Evolutionary conservation across 2,329 filamentous ascomycete species (phyloP).

Genomic region (Scedosporium aurantiacum): DNA sequence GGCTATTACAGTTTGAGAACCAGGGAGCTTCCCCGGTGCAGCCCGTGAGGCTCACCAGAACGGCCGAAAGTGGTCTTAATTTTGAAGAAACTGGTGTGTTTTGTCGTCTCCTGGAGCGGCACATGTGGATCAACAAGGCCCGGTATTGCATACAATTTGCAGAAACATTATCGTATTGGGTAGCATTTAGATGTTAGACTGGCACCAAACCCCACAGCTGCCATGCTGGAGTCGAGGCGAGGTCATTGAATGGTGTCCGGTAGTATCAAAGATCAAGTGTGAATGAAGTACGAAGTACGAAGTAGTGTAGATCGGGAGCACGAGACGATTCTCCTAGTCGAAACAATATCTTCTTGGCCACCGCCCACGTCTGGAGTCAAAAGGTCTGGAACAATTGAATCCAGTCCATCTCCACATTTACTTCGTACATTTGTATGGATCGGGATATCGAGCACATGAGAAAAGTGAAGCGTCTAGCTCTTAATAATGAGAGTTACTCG

Average conservation of each 20-base stretch:
- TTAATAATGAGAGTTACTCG: background rate
- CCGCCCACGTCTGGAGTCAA: too few species aligned
- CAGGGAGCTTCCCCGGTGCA: background rate
- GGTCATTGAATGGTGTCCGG: background rate
- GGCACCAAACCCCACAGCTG: background rate
- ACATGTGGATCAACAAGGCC: background rate
- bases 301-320: too few species aligned
- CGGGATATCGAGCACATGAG: background rate
- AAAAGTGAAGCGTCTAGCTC: background rate
- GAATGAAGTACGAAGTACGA: too few species aligned
- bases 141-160: background rate
- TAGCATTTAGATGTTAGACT: background rate
- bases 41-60: background rate
- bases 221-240: background rate
- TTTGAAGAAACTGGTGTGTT: conserved; percentile 3
- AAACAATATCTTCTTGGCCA: too few species aligned
- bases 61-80: conserved; percentile 2
- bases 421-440: background rate
- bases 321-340: too few species aligned
- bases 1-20: background rate
- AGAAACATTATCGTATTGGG: background rate
- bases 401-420: too few species aligned
- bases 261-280: background rate
- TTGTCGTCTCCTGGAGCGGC: background rate
- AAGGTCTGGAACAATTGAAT: too few species aligned